Evolutionary conservation across 805 yeast species (phyloP), one percentile per base, ranked within the genome.

Genomic region (Suhomyces pyralidae): DNA sequence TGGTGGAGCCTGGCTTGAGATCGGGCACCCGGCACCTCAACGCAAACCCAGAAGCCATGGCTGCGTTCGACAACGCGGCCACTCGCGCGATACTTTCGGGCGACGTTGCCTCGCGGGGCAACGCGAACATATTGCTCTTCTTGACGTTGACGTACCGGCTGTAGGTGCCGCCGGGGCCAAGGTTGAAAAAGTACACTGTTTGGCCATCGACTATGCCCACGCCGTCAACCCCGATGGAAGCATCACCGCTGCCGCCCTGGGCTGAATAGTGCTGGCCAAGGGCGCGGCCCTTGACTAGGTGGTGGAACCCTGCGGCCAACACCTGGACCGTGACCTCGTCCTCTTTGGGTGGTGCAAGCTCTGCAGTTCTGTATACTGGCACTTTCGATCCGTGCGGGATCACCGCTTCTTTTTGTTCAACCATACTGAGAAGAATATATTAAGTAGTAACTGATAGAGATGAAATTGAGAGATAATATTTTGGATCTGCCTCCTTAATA

Each of bases 291-390:
- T 51, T 51, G 17, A 52, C 56, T 7, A 55, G 44, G 45, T 53
- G 56, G 22, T 51, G 49, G 48, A 47, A 51, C 10, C 58, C 58
- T 1, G 32, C 51, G 2, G 56, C 56, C 15, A 51, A 22, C 15
- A 55, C 56, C 40, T 47, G 44, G 48, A 55, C 50, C 9, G 40
- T 49, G 10, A 47, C 49, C 25, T 55, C 58, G n/a, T 53, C 58
- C n/a, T 15, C 51, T 3, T 38, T 30, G 19, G 58, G 55, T 7
- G 42, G 44, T 8, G 32, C 22, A 15, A 55, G 36, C 9, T 36
- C 25, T 12, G 40, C 43, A 14, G 20, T 15, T 34, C 46, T 49
- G 46, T 46, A 46, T 7, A 34, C 46, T 7, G 58, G 58, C 10
- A 19, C 24, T 5, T 44, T 44, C 8, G 38, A 15, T 22, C 53